Evolutionary conservation across 768 basidiomycete genomes (phyloP).

Genomic region (Megacollybia marginata): DNA sequence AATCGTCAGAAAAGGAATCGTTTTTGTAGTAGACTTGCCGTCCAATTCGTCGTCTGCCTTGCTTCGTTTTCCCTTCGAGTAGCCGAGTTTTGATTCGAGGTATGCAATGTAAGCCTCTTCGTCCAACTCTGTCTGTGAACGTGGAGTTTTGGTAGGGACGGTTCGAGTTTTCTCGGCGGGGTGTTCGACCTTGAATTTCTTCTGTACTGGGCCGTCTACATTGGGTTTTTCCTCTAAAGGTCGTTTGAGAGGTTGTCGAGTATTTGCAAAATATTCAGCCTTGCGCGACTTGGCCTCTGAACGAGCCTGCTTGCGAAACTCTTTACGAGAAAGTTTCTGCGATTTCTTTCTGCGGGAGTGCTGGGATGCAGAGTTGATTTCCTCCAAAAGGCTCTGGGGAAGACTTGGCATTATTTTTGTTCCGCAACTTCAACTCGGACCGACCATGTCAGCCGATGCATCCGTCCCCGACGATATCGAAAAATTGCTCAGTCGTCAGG

Average conservation of each 20-base stretch:
- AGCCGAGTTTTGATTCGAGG: slow-evolving; percentile 72
- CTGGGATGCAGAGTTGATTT: slow-evolving; percentile 13
- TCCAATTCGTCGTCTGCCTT: slow-evolving; percentile 71
- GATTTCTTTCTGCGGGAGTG: slow-evolving; percentile 6
- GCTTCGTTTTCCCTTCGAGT: slow-evolving; percentile 36
- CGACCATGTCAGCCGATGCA: too few species aligned
- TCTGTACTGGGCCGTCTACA: not conserved
- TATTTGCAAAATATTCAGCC: slow-evolving; percentile 47
- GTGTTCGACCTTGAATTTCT: not conserved
- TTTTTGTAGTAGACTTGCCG: slow-evolving; percentile 38
- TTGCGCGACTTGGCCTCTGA: slow-evolving; percentile 52
- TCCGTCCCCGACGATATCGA: slow-evolving; percentile 47
- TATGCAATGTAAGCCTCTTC: slow-evolving; percentile 86
- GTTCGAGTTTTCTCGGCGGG: not conserved
- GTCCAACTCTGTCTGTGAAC: slow-evolving; percentile 40
- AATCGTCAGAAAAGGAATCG: slow-evolving; percentile 1
- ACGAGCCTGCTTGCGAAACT: slow-evolving; percentile 58
- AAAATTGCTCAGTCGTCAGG: slow-evolving; percentile 70
- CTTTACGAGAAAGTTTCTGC: slow-evolving; percentile 41
- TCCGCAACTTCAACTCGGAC: slow-evolving; percentile 6
- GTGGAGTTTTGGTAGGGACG: slow-evolving; percentile 10
- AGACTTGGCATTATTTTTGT: slow-evolving; percentile 34
- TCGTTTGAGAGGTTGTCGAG: slow-evolving; percentile 32
- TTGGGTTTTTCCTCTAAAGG: not conserved
- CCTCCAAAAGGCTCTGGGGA: slow-evolving; percentile 24